These are phyloP conservation scores for Dalechampia spathulata DNA, from an alignment of 441 rosid genomes.

Conservation along the genomic window DNA sequence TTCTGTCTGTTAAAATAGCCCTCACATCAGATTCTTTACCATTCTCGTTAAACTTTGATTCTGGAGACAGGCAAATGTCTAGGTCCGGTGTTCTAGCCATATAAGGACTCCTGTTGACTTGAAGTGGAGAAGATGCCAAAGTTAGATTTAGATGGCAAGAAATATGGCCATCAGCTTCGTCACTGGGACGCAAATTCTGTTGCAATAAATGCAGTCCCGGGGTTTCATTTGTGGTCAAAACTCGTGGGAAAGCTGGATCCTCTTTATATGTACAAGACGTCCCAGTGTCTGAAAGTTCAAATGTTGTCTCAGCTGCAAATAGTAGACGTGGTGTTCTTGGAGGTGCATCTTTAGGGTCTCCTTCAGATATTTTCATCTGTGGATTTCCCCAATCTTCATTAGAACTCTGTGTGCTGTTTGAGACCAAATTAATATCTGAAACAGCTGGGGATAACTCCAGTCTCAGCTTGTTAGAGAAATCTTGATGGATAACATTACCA, in stretches of 20 bases:
- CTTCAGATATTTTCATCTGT: conserved; percentile 37
- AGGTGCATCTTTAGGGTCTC: conserved; percentile 38
- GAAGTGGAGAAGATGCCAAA: conserved; percentile 72
- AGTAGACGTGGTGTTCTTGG: conserved; percentile 38
- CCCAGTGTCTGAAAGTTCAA: conserved; percentile 84
- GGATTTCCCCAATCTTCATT: conserved; percentile 58
- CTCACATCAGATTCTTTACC: conserved; percentile 31
- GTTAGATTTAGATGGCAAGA: conserved; percentile 84
- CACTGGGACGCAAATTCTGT: conserved; percentile 40
- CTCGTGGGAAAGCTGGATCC: conserved; percentile 38
- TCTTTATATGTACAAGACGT: conserved; percentile 42
- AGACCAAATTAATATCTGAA: conserved; percentile 81
- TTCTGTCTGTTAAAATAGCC: conserved; percentile 20
- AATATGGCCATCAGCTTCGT: conserved; percentile 62
- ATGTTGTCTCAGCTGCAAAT: conserved; percentile 44
- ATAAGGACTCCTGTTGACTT: conserved; percentile 34
- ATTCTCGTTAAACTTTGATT: conserved; percentile 28
- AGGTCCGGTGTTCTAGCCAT: conserved; percentile 30
- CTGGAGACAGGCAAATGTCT: conserved; percentile 32
- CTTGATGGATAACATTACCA: conserved; percentile 63
- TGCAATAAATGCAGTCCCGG: conserved; percentile 31
- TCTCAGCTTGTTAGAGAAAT: conserved; percentile 67
- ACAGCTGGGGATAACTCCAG: conserved; percentile 78
- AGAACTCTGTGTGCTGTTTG: conserved; percentile 78
- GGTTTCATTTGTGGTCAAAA: conserved; percentile 30